Evolutionary conservation across 163 green algal species (phyloP).

Genomic region (Scenedesmus sp.): DNA sequence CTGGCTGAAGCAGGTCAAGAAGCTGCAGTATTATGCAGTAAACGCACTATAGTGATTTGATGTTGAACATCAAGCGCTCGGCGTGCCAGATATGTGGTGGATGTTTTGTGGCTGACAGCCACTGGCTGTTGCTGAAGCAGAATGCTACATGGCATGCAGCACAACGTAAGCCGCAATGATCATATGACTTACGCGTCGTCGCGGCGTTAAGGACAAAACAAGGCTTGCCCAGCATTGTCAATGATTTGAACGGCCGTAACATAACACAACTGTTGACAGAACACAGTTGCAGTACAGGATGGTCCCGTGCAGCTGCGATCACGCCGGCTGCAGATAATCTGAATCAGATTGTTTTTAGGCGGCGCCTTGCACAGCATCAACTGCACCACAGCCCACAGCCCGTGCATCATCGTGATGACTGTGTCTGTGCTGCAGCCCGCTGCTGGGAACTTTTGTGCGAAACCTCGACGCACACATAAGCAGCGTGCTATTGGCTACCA

Average conservation of each 20-base stretch:
- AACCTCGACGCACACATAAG: not conserved
- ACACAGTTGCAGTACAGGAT: too few species aligned
- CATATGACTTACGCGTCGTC: too few species aligned
- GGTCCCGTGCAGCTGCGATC: too few species aligned
- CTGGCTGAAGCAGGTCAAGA: not conserved
- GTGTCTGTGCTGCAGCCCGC: not conserved
- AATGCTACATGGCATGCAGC: not conserved
- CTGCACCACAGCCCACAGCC: not conserved
- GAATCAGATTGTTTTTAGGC: not conserved
- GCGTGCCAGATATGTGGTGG: not conserved
- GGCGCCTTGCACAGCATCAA: not conserved
- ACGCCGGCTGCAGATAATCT: too few species aligned
- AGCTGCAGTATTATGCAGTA: not conserved
- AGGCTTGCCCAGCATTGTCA: not conserved
- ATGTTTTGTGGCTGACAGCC: not conserved
- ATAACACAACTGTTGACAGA: too few species aligned
- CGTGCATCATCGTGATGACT: not conserved
- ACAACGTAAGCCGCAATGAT: not conserved
- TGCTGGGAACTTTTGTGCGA: not conserved
- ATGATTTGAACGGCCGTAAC: not conserved
- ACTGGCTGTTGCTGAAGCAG: not conserved
- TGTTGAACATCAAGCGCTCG: not conserved
- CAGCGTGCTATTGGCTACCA: not conserved
- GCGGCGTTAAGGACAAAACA: not conserved
- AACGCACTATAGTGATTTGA: not conserved